Percentiles rank a stretch among this genome's conserved stretches.
Conservation (phyloP, 805 yeast genomes). For the Komagataella mondaviorum region DNA sequence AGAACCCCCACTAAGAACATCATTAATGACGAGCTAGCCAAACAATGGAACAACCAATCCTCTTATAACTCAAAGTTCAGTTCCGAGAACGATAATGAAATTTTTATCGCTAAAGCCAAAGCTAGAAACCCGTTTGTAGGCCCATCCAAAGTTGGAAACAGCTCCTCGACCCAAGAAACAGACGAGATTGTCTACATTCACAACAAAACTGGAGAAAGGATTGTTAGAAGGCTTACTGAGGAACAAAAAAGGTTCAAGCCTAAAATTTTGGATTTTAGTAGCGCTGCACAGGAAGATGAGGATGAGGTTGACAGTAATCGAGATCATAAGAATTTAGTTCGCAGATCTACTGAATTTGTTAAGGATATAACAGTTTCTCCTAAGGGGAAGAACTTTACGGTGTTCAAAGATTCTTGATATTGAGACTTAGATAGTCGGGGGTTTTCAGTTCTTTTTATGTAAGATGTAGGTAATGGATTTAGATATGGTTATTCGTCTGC, state of each 20-base stretch:
- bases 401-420: neutral
- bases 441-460: neutral
- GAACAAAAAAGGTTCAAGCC: conserved; percentile 24
- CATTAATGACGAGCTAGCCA: conserved; percentile 18
- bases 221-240: conserved; percentile 15
- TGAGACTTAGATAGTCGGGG: neutral
- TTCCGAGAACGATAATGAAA: conserved; percentile 8
- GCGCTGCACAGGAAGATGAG: neutral
- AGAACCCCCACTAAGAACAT: conserved; percentile 19
- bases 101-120: conserved; percentile 5
- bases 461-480: neutral
- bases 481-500: neutral
- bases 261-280: conserved; percentile 17
- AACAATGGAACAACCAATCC: conserved; percentile 12
- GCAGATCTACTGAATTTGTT: neutral
- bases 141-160: neutral
- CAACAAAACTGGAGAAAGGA: conserved; percentile 26
- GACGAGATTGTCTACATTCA: conserved; percentile 24
- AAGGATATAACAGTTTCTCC: neutral
- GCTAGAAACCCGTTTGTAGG: conserved; percentile 18
- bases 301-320: neutral
- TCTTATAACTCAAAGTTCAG: conserved; percentile 10
- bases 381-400: neutral
- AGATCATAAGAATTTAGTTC: neutral
- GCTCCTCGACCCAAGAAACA: neutral